Evolutionary conservation across 2,329 filamentous ascomycete species (phyloP), one percentile per base, ranked within the genome.

Genomic region (Pseudocercospora musae): DNA sequence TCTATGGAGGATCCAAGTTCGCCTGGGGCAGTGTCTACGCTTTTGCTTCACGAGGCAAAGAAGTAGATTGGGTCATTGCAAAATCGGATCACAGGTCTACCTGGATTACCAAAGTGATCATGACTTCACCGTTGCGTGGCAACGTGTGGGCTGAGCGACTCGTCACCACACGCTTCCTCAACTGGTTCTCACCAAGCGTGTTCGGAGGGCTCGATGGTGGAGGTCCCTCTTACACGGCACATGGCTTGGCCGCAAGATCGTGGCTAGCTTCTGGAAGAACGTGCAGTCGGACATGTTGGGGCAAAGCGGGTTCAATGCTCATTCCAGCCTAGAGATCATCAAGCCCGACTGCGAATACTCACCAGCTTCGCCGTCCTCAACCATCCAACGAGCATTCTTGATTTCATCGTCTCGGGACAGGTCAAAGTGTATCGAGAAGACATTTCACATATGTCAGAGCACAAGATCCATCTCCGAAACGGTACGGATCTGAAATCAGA

Each of bases 61-160:
- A 66, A 27, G 60, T 66, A 27, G 60, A 62, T 37, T 62, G 60
- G 63, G 46, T 60, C 4, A 60, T 65, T 29, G 48, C 54, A 20
- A 62, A 60, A 23, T 60, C 63, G 10, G 63, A 60, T 5, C 58
- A 65, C 42, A 60, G 63, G 15, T 44, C 63, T 10, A 59, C 59
- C 11, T 62, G 58, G 53, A 62, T 65, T 20, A 10, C 42, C 3
- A 59, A 60, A n/a, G 56, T 56, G 48, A 31, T 50, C 2, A 53
- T 50, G 15, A 46, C 29, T 15, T n/a, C 63, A 15, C 60, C 60
- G 2, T 21, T 66, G 2, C 20, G 62, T 3, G 63, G 63, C 5
- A 21, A 23, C 11, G 42, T 65, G 4, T 60, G 57, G 54, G 63
- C 59, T 1, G 63, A 65, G 31, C 46, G 53, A 13, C 57, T 65